These are phyloP conservation scores for Globisporangium viniferum DNA, from an alignment of 352 stramenopile genomes.

Conservation along the genomic window DNA sequence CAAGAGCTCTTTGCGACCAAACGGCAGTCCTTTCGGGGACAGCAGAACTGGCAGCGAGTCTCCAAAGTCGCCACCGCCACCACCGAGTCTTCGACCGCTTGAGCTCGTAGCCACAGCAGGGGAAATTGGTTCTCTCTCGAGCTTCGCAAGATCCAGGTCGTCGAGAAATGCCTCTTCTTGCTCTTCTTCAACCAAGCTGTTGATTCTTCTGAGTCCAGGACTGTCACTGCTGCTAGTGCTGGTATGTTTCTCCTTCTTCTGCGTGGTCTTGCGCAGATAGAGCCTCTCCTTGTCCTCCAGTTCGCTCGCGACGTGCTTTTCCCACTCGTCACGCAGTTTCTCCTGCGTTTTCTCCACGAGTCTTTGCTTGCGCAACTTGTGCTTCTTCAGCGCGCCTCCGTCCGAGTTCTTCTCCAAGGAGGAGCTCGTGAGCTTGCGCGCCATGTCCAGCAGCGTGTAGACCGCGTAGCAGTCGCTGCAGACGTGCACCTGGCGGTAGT, in stretches of 20 bases:
- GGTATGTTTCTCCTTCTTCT: neutral
- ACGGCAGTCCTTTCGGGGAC: constrained; percentile 10
- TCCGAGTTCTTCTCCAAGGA: constrained; percentile 13
- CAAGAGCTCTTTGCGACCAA: neutral
- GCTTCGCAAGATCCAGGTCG: neutral
- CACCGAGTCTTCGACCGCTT: neutral
- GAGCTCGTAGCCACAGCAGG: neutral
- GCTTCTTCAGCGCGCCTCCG: constrained; percentile 19
- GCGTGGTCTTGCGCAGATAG: constrained; percentile 25
- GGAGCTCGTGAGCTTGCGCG: constrained; percentile 33
- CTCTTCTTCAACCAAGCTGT: neutral
- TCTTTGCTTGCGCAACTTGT: constrained; percentile 17
- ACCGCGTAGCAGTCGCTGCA: constrained; percentile 84
- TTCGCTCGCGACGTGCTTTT: constrained; percentile 35
- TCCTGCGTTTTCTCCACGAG: constrained; percentile 14
- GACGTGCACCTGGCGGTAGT: constrained; percentile 84
- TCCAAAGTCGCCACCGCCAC: neutral
- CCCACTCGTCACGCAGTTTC: constrained; percentile 43
- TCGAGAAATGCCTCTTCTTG: neutral
- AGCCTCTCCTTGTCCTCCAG: constrained; percentile 57
- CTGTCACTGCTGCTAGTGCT: neutral
- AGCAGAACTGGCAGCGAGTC: constrained; percentile 10
- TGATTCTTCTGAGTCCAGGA: neutral
- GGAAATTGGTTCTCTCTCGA: neutral
- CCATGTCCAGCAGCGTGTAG: constrained; percentile 82